These are phyloP conservation scores for Pelargonium myrrhifolium DNA, from an alignment of 441 rosid species.

Conservation along the genomic window DNA sequence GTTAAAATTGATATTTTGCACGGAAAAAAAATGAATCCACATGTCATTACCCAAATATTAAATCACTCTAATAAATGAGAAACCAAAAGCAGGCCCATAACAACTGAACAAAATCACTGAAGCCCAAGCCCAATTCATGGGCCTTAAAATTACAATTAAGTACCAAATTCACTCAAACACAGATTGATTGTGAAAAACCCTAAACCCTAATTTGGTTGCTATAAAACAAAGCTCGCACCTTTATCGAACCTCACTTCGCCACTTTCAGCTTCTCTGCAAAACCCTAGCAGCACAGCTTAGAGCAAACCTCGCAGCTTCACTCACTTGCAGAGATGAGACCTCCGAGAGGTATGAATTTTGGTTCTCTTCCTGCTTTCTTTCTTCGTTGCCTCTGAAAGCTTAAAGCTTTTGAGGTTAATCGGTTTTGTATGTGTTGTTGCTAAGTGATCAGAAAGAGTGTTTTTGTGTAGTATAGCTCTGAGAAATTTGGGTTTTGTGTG, in stretches of 20 bases:
- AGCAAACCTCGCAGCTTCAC: background rate
- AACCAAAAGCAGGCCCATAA: too few relatives aligned
- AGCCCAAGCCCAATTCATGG: too few relatives aligned
- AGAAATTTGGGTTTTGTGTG: background rate
- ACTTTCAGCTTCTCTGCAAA: background rate
- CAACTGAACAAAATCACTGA: too few relatives aligned
- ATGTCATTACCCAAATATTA: too few relatives aligned
- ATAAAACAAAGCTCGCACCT: background rate
- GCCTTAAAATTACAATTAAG: too few relatives aligned
- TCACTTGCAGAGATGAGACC: background rate
- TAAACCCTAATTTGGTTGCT: constrained; percentile 1
- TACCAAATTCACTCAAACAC: too few relatives aligned
- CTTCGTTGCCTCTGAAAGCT: background rate
- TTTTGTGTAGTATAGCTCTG: background rate
- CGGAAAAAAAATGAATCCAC: too few relatives aligned
- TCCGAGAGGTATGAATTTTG: constrained; percentile 1
- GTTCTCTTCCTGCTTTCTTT: background rate
- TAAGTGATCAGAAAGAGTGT: background rate
- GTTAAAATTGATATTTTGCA: too few relatives aligned
- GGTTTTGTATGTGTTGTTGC: background rate
- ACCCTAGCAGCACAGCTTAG: background rate
- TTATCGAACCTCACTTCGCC: background rate
- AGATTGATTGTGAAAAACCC: background rate
- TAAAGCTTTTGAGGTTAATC: background rate
- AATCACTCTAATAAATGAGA: too few relatives aligned